Evolutionary conservation across 1,139 yeast species (phyloP), one percentile per base, ranked within the genome.

Genomic region (Yamadazyma sp.): DNA sequence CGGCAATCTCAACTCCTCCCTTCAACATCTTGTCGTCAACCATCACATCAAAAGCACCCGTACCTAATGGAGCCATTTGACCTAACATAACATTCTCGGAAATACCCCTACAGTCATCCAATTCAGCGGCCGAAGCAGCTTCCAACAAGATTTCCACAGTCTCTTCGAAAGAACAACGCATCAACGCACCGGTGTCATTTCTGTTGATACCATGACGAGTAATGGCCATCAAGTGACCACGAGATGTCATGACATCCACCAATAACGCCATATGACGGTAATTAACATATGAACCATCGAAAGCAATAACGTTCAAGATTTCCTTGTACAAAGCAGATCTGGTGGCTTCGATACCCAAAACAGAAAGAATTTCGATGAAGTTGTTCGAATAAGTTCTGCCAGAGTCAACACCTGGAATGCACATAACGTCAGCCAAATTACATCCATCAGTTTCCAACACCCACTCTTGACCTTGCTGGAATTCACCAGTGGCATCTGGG

Each of bases 151-250:
- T 92, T 69, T 94, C 98, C 29, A 92, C 98, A 2, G 99, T 94
- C 65, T 94, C 98, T 70, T 94, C 99, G 72, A 94, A 94, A 37
- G 98, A 92, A 73, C 97, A 92, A 67, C 98, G 82, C 98, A 94
- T 94, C 59, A 94, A 76, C 1, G 98, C 98, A 69, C 98, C 98
- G 24, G 98, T 94, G 51, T 92, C 97, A 26, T 96, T 87, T 69
- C 98, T 84, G 64, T 94, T 94, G 66, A 94, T 92, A 78, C 99
- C 99, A 62, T 92, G 98, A 78, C 99, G 95, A 37, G 98, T 92
- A 54, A 94, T 92, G 26, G 98, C 97, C 88, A 94, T 92, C 66
- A 94, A 76, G 59, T 92, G 96, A 57, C 99, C 99, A 63, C 96
- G 86, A 34, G 96, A 86, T 2, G 99, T 94, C 99, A 94, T 94